Conservation (phyloP, 2,329 filamentous ascomycete species). For the Orbilia quercus region DNA sequence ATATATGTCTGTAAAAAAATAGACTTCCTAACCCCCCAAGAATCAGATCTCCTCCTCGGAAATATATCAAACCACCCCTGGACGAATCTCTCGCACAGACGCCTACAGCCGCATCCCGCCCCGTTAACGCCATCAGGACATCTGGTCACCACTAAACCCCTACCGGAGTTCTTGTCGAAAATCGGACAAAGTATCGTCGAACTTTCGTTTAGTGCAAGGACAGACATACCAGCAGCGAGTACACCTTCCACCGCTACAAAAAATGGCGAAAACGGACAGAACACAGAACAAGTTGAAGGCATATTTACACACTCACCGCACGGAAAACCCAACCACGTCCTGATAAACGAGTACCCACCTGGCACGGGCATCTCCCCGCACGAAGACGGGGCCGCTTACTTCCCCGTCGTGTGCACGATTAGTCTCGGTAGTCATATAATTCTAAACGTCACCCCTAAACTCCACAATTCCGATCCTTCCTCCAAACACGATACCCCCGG, state of each 20-base stretch:
- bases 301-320: conserved; percentile 77
- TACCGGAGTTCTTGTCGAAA: conserved; percentile 87
- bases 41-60: conserved; percentile 65
- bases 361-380: conserved; percentile 97
- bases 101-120: conserved; percentile 90
- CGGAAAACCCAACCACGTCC: conserved; percentile 82
- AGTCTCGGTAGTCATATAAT: conserved; percentile 83
- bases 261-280: neutral
- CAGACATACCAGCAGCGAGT: too few relatives aligned
- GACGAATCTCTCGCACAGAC: conserved; percentile 87
- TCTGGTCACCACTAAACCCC: conserved; percentile 74
- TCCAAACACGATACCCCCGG: too few relatives aligned
- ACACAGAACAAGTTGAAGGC: conserved; percentile 33
- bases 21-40: conserved; percentile 45
- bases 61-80: conserved; percentile 75
- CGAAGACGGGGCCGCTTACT: conserved; percentile 89
- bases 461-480: too few relatives aligned
- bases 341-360: conserved; percentile 90
- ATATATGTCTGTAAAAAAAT: too few relatives aligned
- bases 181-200: too few relatives aligned
- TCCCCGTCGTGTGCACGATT: conserved; percentile 88
- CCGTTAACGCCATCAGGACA: conserved; percentile 79
- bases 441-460: conserved; percentile 72
- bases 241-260: neutral
- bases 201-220: too few relatives aligned